Base-by-base conservation (phyloP, 2,329 filamentous ascomycete species). In the Aureobasidium vineae region DNA sequence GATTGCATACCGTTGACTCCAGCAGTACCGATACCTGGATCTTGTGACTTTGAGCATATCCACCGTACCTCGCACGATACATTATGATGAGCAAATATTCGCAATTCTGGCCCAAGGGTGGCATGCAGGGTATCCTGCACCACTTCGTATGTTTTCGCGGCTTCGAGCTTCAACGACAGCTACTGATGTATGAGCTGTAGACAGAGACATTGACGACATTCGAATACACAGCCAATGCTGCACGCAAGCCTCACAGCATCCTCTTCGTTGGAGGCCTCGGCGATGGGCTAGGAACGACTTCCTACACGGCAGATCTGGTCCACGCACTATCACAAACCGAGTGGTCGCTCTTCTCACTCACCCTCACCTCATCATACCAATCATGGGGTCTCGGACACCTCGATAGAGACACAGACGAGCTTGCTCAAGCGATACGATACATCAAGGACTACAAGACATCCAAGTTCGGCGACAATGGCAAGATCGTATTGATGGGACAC, bases 131-230 rank as follows among this genome's bases (percentile, higher is more conserved):
- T 11, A 68, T 70, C 19, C 60, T 73, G n/a, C 72, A 74, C 61
- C 72, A 74, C 57, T 74, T 70, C 60, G 72, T 73, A 70, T 26
- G 71, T 69, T 33, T 52, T 52, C 41, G 21, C 49, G 1, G 0
- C 7, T 8, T 19, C 23, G 33, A 36, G 2, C 38, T 16, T 31
- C 41, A 21, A 38, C n/a, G 28, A n/a, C 54, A 43, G 33, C n/a
- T 49, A 33, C 61, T 61, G 19, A 57, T 52, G 8, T 23, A 23
- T 11, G 26, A 15, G 67, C 7, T 38, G 28, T 68, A 79, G 77
- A 77, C 77, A 19, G 78, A 79, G 67, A 75, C 72, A 4, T 73
- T 79, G 23, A 74, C 77, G 16, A 70, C 72, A 70, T 79, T 79
- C 67, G 78, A 79, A 68, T 79, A 78, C 66, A 75, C 75, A 7